Evolutionary conservation across 1,284 basidiomycete genomes (phyloP), one percentile per base, ranked within the genome.

Genomic region (Hypsizygus ulmarius): DNA sequence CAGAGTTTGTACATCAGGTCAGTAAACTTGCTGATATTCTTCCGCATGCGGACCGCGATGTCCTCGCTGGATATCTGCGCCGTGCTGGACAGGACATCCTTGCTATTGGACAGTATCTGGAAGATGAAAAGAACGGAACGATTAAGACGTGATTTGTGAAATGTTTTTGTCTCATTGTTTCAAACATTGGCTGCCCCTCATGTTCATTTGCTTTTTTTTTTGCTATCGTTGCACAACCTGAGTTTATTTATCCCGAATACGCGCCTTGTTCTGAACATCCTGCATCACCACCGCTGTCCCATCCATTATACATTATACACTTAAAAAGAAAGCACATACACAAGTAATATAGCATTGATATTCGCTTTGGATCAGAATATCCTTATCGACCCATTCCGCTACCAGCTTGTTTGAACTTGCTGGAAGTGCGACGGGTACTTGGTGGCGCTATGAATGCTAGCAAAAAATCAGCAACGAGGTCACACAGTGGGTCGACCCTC

Each of bases 51-150:
- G 84, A 93, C 52, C 77, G 79, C 43, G 67, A 67, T 7, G 70
- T 90, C 3, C 72, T 93, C 25, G 81, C 84, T 50, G 77, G 78
- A 6, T 94, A 94, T 67, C 65, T 93, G 43, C 75, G 76, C 25
- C 75, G 84, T 18, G 72, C 87, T 11, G 87, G 90, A 5, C 83
- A 89, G 59, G 87, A 90, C 64, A 86, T 91, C 47, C 68, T 87
- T 38, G 91, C 91, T 5, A 90, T 94, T 59, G 87, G 90, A 15
- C 86, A 89, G 59, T 94, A 92, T 64, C 70, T 94, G 25, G 90
- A 93, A 56, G 91, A 94, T 58, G 89, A 93, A 65, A 87, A 86
- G 71, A 86, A 84, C 57, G 88, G 87, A 16, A 75, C 70, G 15
- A 63, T 90, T 37, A 74, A 56, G 32, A 33, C 51, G 3, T 51